Evolutionary conservation across 495 filamentous ascomycete genomes (phyloP), one percentile per base, ranked within the genome.

Genomic region (Talaromyces ruber): DNA sequence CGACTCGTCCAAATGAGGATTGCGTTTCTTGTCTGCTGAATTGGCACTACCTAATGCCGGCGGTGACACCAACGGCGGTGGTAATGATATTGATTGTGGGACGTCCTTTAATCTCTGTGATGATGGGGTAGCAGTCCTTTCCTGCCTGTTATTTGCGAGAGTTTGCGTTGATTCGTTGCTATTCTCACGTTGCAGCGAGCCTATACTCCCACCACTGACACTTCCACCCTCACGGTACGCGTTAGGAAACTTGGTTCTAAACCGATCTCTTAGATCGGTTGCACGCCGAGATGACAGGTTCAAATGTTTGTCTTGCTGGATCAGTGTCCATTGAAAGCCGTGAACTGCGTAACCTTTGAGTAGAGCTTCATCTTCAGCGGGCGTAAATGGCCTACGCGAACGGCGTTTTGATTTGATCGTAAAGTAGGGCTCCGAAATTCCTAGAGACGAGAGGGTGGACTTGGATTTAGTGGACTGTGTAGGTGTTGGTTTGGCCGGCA

Each of bases 261-360:
- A 88, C 6, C 91, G 81, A 71, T 97, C 92, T 55, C 92, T 79
- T 12, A 97, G 75, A 67, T 97, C 91, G 5, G 89, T 92, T 2
- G 90, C 84, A 39, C 84, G 82, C 61, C 92, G 82, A 66, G 78
- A 83, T 8, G 78, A 72, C 11, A 97, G 76, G 21, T 86, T 81
- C 55, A 93, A 81, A 16, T 79, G 77, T 11, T 81, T 74, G 66
- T 96, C 91, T 55, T 86, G 80, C 64, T 88, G 86, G 26, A 97
- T 96, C 32, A 82, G 79, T 21, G 88, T 88, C 92, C 92, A 97
- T 22, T 86, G 79, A 50, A 89, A 86, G 1, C 92, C 92, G 64
- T 95, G 85, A 24, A 82, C 74, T 22, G 86, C 77, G 60, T 90
- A 91, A 8, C 92, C 92, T 66, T 84, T 80, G 5, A 93, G 78